Percentiles rank a stretch among this genome's conserved stretches.
Evolutionary conservation across 495 filamentous ascomycete species (phyloP).

Genomic region (Hypoxylon perforatum): DNA sequence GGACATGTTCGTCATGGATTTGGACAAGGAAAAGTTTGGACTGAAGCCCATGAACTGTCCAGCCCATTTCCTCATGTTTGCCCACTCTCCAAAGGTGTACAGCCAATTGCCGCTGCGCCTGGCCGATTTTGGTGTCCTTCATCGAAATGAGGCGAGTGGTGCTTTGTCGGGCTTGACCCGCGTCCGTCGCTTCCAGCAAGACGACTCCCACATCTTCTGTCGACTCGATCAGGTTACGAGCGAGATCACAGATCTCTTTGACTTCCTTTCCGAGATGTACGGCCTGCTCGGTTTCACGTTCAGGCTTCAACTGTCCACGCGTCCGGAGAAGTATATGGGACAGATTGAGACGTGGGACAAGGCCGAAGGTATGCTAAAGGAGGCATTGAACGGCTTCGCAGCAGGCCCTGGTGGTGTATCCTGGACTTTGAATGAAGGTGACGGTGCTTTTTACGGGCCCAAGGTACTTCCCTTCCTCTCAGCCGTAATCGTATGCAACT

Average conservation of each 20-base stretch:
- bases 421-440: conserved; percentile 91
- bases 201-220: conserved; percentile 96
- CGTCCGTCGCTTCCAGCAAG: conserved; percentile 93
- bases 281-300: conserved; percentile 94
- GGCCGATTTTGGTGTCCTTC: conserved; percentile 95
- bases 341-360: conserved; percentile 87
- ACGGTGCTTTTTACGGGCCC: conserved; percentile 97
- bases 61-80: conserved; percentile 83
- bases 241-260: conserved; percentile 88
- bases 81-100: conserved; percentile 82
- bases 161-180: conserved; percentile 90
- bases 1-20: conserved; percentile 93
- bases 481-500: no score
- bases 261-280: conserved; percentile 86
- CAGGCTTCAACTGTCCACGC: conserved; percentile 93
- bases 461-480: conserved; percentile 44
- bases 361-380: conserved; percentile 81
- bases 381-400: conserved; percentile 80
- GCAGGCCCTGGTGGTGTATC: conserved; percentile 68
- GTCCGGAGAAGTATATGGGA: conserved; percentile 92
- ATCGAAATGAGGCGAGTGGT: conserved; percentile 94
- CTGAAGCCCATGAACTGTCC: conserved; percentile 99
- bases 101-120: conserved; percentile 87
- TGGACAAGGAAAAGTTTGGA: conserved; percentile 86
- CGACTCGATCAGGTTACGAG: conserved; percentile 79